Percentiles rank a stretch among this genome's conserved stretches.
phyloP scores from a whole-genome alignment of 208 protist genomes.

The Acanthamoeba sp. region DNA sequence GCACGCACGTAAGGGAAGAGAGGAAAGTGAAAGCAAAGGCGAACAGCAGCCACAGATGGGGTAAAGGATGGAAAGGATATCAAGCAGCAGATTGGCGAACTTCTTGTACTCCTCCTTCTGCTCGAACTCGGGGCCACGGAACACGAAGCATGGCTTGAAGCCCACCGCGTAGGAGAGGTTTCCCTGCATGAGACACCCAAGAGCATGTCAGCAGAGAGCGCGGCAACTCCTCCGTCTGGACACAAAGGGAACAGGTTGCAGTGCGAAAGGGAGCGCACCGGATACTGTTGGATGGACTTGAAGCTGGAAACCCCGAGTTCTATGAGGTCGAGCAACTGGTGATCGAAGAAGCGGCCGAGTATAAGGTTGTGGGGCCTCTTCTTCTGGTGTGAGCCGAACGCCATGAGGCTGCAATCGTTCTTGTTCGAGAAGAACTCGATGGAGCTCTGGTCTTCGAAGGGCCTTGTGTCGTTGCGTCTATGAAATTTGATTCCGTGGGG shows the following conservation, averaged over 20 bases:
- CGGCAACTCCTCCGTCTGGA: too few species aligned
- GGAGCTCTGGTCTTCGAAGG: slow-evolving; percentile 88
- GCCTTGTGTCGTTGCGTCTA: slow-evolving; percentile 85
- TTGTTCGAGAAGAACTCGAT: slow-evolving; percentile 88
- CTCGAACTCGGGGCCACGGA: slow-evolving; percentile 88
- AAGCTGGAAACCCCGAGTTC: slow-evolving; percentile 87
- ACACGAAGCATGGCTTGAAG: slow-evolving; percentile 89
- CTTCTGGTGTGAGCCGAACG: slow-evolving; percentile 86
- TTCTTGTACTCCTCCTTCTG: slow-evolving; percentile 77
- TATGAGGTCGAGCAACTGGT: slow-evolving; percentile 89
- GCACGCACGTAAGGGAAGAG: too few species aligned
- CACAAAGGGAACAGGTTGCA: not conserved
- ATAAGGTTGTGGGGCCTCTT: slow-evolving; percentile 91
- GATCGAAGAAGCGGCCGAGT: slow-evolving; percentile 88
- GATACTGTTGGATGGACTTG: slow-evolving; percentile 73
- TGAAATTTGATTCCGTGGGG: slow-evolving; percentile 82
- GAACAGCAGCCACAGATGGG: not conserved
- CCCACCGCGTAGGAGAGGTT: slow-evolving; percentile 74
- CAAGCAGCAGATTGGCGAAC: slow-evolving; percentile 84
- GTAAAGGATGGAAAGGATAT: slow-evolving; percentile 2
- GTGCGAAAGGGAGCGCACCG: not conserved
- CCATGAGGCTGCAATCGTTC: slow-evolving; percentile 87
- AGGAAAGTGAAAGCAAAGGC: not conserved
- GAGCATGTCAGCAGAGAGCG: too few species aligned
- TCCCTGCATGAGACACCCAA: too few species aligned